These are phyloP conservation scores for Myriosclerotinia duriaeana DNA, from an alignment of 2,329 filamentous ascomycete species.

Conservation along the genomic window DNA sequence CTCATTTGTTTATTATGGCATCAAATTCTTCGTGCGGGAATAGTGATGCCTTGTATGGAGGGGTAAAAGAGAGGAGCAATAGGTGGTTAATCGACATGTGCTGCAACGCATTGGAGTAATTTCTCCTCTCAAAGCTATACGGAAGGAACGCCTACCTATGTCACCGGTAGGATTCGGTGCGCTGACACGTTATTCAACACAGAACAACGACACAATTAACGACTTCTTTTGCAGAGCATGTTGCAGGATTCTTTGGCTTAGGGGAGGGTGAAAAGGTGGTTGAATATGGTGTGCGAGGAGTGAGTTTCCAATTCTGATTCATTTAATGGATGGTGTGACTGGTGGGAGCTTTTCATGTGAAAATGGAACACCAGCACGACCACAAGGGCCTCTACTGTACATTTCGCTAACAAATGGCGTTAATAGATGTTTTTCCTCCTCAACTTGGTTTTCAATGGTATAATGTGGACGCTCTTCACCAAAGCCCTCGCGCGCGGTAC, in stretches of 20 bases:
- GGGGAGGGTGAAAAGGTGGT: constrained; percentile 48
- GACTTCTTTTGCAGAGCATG: constrained; percentile 49
- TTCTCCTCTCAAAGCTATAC: not conserved
- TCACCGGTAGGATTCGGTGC: not conserved
- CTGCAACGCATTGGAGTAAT: not conserved
- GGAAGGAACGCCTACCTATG: constrained; percentile 1
- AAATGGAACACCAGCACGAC: not conserved
- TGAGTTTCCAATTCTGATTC: constrained; percentile 40
- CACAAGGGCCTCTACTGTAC: not conserved
- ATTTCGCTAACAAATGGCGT: not conserved
- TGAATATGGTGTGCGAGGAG: constrained; percentile 51
- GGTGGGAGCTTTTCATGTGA: not conserved
- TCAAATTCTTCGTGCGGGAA: not conserved
- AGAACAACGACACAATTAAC: constrained; percentile 58
- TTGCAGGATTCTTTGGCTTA: constrained; percentile 49
- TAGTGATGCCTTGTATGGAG: not conserved
- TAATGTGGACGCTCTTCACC: constrained; percentile 83
- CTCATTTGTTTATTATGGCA: constrained; percentile 1
- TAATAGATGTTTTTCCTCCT: constrained; percentile 22
- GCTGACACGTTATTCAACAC: constrained; percentile 23
- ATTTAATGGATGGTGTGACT: not conserved
- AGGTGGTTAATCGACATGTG: no score
- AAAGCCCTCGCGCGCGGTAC: constrained; percentile 70
- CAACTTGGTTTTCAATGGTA: constrained; percentile 37
- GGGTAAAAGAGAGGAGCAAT: not conserved